Evolutionary conservation across 2,329 filamentous ascomycete genomes (phyloP).

Genomic region (Aspergillus awamori): DNA sequence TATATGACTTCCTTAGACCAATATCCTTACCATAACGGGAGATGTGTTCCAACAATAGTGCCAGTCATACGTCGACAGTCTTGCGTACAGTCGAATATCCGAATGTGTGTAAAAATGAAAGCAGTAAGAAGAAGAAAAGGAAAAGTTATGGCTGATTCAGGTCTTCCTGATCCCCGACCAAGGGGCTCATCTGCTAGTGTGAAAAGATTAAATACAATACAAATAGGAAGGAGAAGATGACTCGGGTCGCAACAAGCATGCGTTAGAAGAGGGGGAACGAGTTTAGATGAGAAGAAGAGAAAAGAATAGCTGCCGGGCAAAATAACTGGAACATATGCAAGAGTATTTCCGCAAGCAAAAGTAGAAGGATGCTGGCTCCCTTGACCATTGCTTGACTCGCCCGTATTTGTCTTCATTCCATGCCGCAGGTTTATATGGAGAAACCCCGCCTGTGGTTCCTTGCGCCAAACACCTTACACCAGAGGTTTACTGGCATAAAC

Average conservation of each 20-base stretch:
- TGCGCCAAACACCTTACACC: constrained; percentile 32
- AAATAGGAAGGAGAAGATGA: constrained; percentile 23
- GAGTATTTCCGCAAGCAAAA: constrained; percentile 4
- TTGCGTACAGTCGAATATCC: constrained; percentile 12
- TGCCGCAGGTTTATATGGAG: constrained; percentile 22
- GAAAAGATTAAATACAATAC: constrained; percentile 38
- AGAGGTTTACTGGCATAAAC: constrained; percentile 23
- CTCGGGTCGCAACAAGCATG: constrained; percentile 9
- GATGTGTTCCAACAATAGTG: background rate
- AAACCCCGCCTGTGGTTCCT: constrained; percentile 23
- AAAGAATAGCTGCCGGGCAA: constrained; percentile 19
- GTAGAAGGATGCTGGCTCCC: constrained; percentile 15
- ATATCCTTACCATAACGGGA: background rate
- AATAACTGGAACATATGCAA: constrained; percentile 15
- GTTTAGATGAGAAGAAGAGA: constrained; percentile 19
- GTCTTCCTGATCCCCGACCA: constrained; percentile 15
- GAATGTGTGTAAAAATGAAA: background rate
- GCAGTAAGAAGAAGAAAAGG: background rate
- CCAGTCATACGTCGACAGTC: background rate
- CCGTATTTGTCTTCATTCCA: constrained; percentile 22
- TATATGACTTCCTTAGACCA: background rate
- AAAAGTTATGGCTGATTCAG: constrained; percentile 10
- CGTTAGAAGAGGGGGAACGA: constrained; percentile 23
- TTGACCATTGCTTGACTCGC: constrained; percentile 13
- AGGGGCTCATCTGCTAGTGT: constrained; percentile 17